phyloP scores from a whole-genome alignment of 129 eudicot genomes.

The Rutidosis leptorrhynchoides region DNA sequence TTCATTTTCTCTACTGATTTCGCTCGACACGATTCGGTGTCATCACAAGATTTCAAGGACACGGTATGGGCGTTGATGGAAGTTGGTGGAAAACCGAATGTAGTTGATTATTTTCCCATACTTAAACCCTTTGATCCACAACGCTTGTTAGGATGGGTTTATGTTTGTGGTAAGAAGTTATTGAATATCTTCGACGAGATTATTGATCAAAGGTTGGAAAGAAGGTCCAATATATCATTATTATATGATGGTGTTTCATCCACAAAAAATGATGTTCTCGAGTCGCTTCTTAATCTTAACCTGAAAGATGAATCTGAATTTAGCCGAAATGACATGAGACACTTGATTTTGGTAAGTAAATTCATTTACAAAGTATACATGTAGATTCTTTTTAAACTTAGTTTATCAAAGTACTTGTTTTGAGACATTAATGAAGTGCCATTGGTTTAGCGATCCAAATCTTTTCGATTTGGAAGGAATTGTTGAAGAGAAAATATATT shows the following conservation, averaged over 20 bases:
- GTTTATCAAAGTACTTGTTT: neutral
- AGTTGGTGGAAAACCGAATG: constrained; percentile 26
- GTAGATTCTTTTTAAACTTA: neutral
- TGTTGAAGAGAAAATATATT: too few relatives aligned
- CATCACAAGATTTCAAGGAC: constrained; percentile 31
- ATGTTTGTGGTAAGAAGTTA: constrained; percentile 14
- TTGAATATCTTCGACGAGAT: constrained; percentile 15
- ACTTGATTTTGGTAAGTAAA: constrained; percentile 23
- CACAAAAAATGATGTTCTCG: constrained; percentile 20
- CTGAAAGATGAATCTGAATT: constrained; percentile 9
- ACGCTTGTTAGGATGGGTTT: constrained; percentile 6
- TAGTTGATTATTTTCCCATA: constrained; percentile 25
- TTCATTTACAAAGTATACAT: neutral
- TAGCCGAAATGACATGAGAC: constrained; percentile 14
- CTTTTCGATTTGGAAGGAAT: too few relatives aligned
- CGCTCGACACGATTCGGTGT: constrained; percentile 1
- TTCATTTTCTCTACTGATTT: constrained; percentile 26
- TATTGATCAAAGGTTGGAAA: constrained; percentile 16
- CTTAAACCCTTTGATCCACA: constrained; percentile 33
- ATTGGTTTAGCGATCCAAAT: neutral
- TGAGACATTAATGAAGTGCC: neutral
- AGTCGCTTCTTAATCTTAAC: constrained; percentile 21
- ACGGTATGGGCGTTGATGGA: constrained; percentile 9
- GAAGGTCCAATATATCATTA: neutral
- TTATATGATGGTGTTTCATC: neutral